phyloP scores from a whole-genome alignment of 192 early-diverging fungal species.

The Backusella westeae region DNA sequence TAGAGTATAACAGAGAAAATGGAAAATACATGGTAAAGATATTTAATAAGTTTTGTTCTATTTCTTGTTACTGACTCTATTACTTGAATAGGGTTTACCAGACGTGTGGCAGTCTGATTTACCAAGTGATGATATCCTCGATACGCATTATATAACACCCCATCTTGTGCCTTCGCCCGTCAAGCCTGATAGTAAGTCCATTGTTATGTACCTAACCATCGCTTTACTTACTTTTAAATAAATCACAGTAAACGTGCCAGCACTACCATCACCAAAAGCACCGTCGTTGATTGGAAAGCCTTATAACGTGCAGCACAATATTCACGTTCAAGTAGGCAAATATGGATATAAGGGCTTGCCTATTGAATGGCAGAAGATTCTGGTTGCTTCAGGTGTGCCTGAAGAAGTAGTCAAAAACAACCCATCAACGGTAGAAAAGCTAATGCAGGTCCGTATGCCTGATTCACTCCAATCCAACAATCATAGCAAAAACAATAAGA shows the following conservation, averaged over 20 bases:
- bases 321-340: constrained; percentile 50
- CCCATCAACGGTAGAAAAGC: constrained; percentile 43
- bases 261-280: constrained; percentile 19
- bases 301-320: constrained; percentile 50
- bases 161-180: constrained; percentile 49
- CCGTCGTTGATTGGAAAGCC: constrained; percentile 44
- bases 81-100: constrained; percentile 40
- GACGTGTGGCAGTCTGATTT: constrained; percentile 54
- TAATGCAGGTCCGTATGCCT: constrained; percentile 48
- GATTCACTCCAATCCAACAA: constrained; percentile 42
- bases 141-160: constrained; percentile 53
- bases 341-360: constrained; percentile 45
- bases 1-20: constrained; percentile 48
- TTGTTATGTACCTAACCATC: not conserved
- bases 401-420: constrained; percentile 46
- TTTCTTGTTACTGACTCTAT: not conserved
- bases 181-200: constrained; percentile 11
- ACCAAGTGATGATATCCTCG: constrained; percentile 50
- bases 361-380: constrained; percentile 42
- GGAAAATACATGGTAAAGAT: constrained; percentile 50
- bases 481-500: not conserved
- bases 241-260: not conserved
- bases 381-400: constrained; percentile 42
- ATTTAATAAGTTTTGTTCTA: not conserved
- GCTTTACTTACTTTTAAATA: not conserved